Conservation (phyloP, 2,329 filamentous ascomycete species). For the Fusarium sp. region DNA sequence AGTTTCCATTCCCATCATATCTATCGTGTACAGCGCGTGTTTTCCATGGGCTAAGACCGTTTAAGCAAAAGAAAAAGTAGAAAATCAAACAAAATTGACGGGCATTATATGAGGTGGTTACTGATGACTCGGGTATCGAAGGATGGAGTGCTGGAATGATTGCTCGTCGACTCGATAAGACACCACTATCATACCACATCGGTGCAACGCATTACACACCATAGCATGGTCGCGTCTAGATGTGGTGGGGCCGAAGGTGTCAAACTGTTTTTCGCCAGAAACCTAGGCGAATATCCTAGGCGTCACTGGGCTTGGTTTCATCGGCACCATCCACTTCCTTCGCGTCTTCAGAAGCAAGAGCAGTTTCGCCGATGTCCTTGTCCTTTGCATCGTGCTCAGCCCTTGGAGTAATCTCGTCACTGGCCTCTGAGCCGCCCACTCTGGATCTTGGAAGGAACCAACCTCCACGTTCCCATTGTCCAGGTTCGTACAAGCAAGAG, state of each 20-base stretch:
- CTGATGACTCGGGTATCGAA: neutral
- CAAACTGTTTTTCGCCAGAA: neutral
- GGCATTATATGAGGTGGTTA: neutral
- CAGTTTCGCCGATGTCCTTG: slow-evolving; percentile 33
- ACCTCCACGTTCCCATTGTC: slow-evolving; percentile 85
- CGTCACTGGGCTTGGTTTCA: neutral
- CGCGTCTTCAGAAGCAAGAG: neutral
- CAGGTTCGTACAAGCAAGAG: slow-evolving; percentile 74
- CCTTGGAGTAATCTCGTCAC: slow-evolving; percentile 45
- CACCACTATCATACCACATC: neutral
- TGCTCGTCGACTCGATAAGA: neutral
- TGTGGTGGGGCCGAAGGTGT: neutral
- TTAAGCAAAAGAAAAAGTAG: slow-evolving; percentile 1
- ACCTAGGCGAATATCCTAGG: neutral
- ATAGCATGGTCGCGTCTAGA: neutral
- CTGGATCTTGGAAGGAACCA: slow-evolving; percentile 69
- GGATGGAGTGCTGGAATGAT: neutral
- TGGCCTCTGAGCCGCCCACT: slow-evolving; percentile 17
- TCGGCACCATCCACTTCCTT: neutral
- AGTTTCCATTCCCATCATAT: slow-evolving; percentile 23
- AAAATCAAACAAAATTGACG: neutral
- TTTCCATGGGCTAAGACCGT: slow-evolving; percentile 19
- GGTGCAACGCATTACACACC: neutral
- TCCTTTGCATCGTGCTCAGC: slow-evolving; percentile 32
- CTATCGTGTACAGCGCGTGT: slow-evolving; percentile 35